Evolutionary conservation across 2,329 filamentous ascomycete genomes (phyloP).

Genomic region (Teratosphaeria gauchensis): DNA sequence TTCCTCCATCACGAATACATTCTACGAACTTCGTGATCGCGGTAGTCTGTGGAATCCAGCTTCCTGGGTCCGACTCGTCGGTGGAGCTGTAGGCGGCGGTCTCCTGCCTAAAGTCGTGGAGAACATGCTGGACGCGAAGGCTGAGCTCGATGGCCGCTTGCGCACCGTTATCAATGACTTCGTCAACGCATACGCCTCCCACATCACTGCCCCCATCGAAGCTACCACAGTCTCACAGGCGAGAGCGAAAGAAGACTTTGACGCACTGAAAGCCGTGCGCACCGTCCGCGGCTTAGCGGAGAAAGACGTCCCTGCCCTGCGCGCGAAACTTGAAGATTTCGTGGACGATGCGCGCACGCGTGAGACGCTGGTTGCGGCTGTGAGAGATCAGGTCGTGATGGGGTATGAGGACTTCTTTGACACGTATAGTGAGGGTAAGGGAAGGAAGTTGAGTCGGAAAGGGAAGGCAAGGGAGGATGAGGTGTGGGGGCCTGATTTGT

Average conservation of each 20-base stretch:
- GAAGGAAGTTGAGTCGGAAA: conserved; percentile 34
- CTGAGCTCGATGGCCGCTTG: conserved; percentile 54
- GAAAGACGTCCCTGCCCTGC: conserved; percentile 47
- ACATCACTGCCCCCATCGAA: conserved; percentile 44
- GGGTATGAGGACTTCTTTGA: conserved; percentile 58
- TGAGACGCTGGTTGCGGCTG: conserved; percentile 57
- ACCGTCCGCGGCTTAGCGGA: conserved; percentile 47
- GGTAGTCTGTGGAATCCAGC: conserved; percentile 57
- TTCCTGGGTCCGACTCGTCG: conserved; percentile 51
- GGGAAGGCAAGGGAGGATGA: conserved; percentile 53
- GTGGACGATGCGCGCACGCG: conserved; percentile 55
- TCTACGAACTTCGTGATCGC: conserved; percentile 56
- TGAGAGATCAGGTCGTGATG: conserved; percentile 53
- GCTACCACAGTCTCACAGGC: conserved; percentile 11
- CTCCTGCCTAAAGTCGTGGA: conserved; percentile 57
- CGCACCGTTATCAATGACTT: conserved; percentile 57
- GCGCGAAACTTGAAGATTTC: conserved; percentile 51
- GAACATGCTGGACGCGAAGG: conserved; percentile 63
- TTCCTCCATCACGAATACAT: conserved; percentile 54
- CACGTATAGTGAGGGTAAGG: conserved; percentile 33
- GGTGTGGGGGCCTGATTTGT: conserved; percentile 56
- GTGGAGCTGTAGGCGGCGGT: conserved; percentile 30
- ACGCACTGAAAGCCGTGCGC: conserved; percentile 23
- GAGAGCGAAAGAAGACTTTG: conserved; percentile 12
- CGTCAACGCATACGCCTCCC: conserved; percentile 46